phyloP scores from a whole-genome alignment of 495 filamentous ascomycete species.

The Daldinia caldariorum region DNA sequence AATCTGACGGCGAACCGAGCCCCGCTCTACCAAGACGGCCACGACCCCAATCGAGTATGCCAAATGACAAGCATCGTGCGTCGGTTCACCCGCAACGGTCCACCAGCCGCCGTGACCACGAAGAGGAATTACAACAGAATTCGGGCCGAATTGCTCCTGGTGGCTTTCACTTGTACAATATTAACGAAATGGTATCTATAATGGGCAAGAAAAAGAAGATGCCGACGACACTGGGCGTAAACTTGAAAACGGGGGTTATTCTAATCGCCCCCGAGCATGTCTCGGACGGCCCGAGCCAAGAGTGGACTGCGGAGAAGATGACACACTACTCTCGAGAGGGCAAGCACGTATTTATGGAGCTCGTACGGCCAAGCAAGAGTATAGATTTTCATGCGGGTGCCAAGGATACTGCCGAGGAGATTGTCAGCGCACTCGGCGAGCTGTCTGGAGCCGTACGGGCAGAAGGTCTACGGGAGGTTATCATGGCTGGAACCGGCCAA shows the following conservation, averaged over 20 bases:
- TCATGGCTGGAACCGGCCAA: slow-evolving; percentile 75
- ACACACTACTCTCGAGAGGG: slow-evolving; percentile 96
- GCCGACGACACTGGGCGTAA: slow-evolving; percentile 92
- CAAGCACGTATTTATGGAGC: slow-evolving; percentile 96
- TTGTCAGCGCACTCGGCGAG: slow-evolving; percentile 86
- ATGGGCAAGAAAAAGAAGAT: slow-evolving; percentile 98
- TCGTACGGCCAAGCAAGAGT: slow-evolving; percentile 89
- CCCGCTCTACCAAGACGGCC: slow-evolving; percentile 76
- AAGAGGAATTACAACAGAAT: slow-evolving; percentile 40
- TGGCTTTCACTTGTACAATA: slow-evolving; percentile 91
- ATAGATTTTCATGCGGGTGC: slow-evolving; percentile 96
- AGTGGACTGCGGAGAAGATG: slow-evolving; percentile 94
- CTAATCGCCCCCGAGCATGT: slow-evolving; percentile 89
- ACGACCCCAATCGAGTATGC: slow-evolving; percentile 66
- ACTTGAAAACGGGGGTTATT: slow-evolving; percentile 84
- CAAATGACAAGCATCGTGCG: slow-evolving; percentile 60
- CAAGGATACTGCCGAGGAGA: slow-evolving; percentile 95
- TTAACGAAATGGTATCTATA: slow-evolving; percentile 93
- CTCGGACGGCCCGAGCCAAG: slow-evolving; percentile 80
- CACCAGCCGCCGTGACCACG: slow-evolving; percentile 40
- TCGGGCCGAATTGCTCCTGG: slow-evolving; percentile 66
- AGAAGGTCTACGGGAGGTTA: slow-evolving; percentile 85
- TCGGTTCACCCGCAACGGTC: slow-evolving; percentile 47
- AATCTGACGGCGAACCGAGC: slow-evolving; percentile 68
- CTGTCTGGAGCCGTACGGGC: slow-evolving; percentile 84